Conservation (phyloP, 306 rosid genomes). For the Rosa chinensis region DNA sequence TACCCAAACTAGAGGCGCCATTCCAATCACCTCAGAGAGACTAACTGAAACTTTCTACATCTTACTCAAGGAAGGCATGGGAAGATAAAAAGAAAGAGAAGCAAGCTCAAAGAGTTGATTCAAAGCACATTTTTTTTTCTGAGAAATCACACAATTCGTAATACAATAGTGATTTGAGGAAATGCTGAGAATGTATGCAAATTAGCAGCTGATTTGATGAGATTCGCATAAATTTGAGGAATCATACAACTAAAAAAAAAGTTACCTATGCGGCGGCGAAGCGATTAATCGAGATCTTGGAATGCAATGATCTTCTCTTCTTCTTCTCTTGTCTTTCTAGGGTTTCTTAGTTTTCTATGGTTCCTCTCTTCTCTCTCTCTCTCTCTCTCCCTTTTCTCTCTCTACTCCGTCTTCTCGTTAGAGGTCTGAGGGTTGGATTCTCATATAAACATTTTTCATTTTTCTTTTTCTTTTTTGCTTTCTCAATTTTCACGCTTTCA, state of each 20-base stretch:
- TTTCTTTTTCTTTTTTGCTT: too few relatives aligned
- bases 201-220: constrained; percentile 13
- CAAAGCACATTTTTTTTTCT: constrained; percentile 9
- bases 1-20: background rate
- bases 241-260: background rate
- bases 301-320: constrained; percentile 28
- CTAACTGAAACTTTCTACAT: too few relatives aligned
- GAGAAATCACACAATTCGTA: constrained; percentile 4
- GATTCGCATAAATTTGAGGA: background rate
- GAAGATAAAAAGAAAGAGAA: background rate
- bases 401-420: too few relatives aligned
- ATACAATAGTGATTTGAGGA: constrained; percentile 19
- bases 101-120: background rate
- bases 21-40: too few relatives aligned
- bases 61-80: background rate
- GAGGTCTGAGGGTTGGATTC: too few relatives aligned
- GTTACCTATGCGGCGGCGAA: constrained; percentile 40
- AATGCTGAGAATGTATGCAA: constrained; percentile 27
- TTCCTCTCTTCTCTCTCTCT: too few relatives aligned
- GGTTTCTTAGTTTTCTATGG: too few relatives aligned
- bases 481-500: too few relatives aligned
- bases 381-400: too few relatives aligned
- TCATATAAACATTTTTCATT: too few relatives aligned
- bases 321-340: too few relatives aligned
- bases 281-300: constrained; percentile 65